These are phyloP conservation scores for Zygosaccharomyces sapae DNA, from an alignment of 1,139 yeast species.

Conservation along the genomic window DNA sequence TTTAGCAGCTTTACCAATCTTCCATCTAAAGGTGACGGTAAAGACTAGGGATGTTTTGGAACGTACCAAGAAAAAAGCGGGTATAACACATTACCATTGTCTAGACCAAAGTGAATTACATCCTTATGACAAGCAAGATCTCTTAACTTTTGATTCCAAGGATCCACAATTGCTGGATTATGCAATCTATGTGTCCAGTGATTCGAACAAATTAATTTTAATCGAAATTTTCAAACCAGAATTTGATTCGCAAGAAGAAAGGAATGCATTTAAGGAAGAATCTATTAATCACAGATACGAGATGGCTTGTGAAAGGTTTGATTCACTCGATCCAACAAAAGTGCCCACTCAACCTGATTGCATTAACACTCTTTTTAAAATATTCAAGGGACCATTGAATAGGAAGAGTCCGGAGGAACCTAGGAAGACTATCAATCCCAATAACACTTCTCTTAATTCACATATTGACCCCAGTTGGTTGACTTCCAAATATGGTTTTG, in stretches of 20 bases:
- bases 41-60: slow-evolving; percentile 33
- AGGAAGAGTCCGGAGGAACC: slow-evolving; percentile 42
- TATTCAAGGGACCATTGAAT: slow-evolving; percentile 58
- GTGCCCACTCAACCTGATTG: slow-evolving; percentile 53
- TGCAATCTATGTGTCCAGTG: slow-evolving; percentile 43
- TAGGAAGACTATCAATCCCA: slow-evolving; percentile 49
- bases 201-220: slow-evolving; percentile 42
- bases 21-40: slow-evolving; percentile 37
- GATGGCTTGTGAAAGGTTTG: slow-evolving; percentile 33
- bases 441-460: slow-evolving; percentile 48
- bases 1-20: slow-evolving; percentile 30
- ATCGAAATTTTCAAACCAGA: slow-evolving; percentile 44
- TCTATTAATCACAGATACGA: slow-evolving; percentile 40
- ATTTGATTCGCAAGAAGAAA: slow-evolving; percentile 38
- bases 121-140: slow-evolving; percentile 38
- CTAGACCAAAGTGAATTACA: slow-evolving; percentile 35
- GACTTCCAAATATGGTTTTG: slow-evolving; percentile 42
- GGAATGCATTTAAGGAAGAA: slow-evolving; percentile 37
- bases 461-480: slow-evolving; percentile 55
- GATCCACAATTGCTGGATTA: slow-evolving; percentile 38
- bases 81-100: slow-evolving; percentile 35
- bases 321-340: slow-evolving; percentile 27
- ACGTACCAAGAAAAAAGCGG: slow-evolving; percentile 25
- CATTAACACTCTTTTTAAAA: slow-evolving; percentile 53
- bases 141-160: slow-evolving; percentile 25